Conservation (phyloP, 2,329 filamentous ascomycete species). For the Verticillium zaregamsianum region DNA sequence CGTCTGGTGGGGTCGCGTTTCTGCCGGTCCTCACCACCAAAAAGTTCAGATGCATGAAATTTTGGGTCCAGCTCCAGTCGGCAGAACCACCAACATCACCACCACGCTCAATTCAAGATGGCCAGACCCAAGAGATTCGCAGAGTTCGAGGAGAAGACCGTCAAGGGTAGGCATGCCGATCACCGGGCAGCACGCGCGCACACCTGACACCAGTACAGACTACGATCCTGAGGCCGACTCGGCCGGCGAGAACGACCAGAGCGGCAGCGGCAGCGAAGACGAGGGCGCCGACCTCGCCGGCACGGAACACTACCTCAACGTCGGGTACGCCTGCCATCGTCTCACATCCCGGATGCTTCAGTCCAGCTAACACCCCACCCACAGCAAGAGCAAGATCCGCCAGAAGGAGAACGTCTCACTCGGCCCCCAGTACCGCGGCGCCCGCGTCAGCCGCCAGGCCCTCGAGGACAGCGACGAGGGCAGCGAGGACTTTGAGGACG, state of each 20-base stretch:
- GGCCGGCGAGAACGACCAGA: constrained; percentile 21
- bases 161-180: constrained; percentile 7
- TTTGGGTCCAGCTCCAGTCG: constrained; percentile 4
- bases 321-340: constrained; percentile 53
- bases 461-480: constrained; percentile 52
- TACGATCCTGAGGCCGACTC: constrained; percentile 13
- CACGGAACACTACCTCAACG: constrained; percentile 81
- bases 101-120: not conserved
- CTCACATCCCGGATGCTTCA: not conserved
- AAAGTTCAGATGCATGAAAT: constrained; percentile 15
- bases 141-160: constrained; percentile 12
- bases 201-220: constrained; percentile 6
- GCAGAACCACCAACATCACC: not conserved
- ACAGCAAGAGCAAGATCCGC: constrained; percentile 76
- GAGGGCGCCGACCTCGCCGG: constrained; percentile 54
- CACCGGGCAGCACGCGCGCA: not conserved
- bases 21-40: constrained; percentile 14
- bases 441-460: constrained; percentile 66
- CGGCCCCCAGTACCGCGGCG: constrained; percentile 76
- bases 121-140: constrained; percentile 3
- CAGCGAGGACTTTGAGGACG: constrained; percentile 40
- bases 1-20: not conserved
- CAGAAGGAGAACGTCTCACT: constrained; percentile 65
- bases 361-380: not conserved
- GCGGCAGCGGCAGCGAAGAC: constrained; percentile 45